Base-by-base conservation (phyloP, 2,329 filamentous ascomycete genomes). In the Thelonectria blattea region DNA sequence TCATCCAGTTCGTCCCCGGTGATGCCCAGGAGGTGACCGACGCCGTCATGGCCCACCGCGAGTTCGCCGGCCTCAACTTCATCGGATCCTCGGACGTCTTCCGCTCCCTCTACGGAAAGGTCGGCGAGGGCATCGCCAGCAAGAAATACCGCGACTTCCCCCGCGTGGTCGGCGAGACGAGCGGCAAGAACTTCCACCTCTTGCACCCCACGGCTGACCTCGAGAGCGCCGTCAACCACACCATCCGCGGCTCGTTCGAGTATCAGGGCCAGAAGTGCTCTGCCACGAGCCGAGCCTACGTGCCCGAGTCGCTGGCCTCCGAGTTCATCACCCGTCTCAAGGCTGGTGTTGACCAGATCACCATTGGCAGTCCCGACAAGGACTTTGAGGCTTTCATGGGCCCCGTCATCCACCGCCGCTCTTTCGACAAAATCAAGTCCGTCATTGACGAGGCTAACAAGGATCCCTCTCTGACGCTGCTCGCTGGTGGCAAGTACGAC, bases 241-340 rank as follows among this genome's bases (percentile, higher is more conserved):
- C 91, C 2, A 86, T 96, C 27, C 91, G 92, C 47, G 92, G 91
- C 34, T 91, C 92, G 1, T 96, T 96, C 71, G 92, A 96, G 76
- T 96, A 89, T 80, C 91, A 95, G 74, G 92, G 92, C 34, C 92
- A 96, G 77, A 96, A 96, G 79, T 96, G 92, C 82, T 92, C 89
- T 66, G 92, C 92, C 55, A 92, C 90, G 11, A 94, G 91, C 15
- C 87, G 92, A 11, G 81, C 86, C 39, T 96, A 96, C 75, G 85
- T 95, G 2, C 87, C 92, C n/a, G 83, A 85, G 69, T 94, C 91
- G 0, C 75, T 90, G 17, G 92, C 90, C 83, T 83, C 89, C 5
- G 80, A 88, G 62, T 92, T 94, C 78, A 85, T 87, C 71, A 77
- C 86, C 60, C 81, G 83, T 27, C 79, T 96, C 1, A 81, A 88